Evolutionary conservation across 805 yeast species (phyloP).

Genomic region (Ogataea corticis): DNA sequence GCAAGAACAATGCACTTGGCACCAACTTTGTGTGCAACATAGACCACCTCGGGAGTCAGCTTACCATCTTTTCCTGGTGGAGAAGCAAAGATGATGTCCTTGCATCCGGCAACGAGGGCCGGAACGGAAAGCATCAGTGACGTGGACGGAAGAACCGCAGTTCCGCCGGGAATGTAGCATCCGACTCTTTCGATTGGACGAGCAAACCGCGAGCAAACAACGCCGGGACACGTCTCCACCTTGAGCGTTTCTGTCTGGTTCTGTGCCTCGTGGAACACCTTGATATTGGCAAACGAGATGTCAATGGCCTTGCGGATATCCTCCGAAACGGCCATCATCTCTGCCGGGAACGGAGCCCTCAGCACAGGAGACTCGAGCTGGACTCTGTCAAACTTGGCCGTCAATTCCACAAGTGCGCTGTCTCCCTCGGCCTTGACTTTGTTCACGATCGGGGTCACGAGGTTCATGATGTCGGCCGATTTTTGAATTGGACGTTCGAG

Average conservation of each 20-base stretch:
- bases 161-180: constrained; percentile 97
- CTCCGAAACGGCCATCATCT: constrained; percentile 70
- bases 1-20: constrained; percentile 89
- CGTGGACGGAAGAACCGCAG: constrained; percentile 97
- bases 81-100: constrained; percentile 86
- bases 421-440: constrained; percentile 80
- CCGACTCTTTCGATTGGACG: constrained; percentile 95
- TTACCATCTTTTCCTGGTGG: constrained; percentile 95
- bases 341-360: constrained; percentile 82
- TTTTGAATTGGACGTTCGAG: constrained; percentile 94
- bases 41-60: constrained; percentile 94
- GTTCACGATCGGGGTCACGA: constrained; percentile 87
- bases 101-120: constrained; percentile 96
- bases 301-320: constrained; percentile 84
- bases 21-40: constrained; percentile 94
- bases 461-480: constrained; percentile 87
- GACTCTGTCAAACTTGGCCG: constrained; percentile 91
- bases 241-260: constrained; percentile 67
- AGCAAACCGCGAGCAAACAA: constrained; percentile 89
- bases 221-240: constrained; percentile 95
- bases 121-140: constrained; percentile 99
- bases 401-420: constrained; percentile 80
- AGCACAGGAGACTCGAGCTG: constrained; percentile 69
- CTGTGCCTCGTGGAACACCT: constrained; percentile 93
- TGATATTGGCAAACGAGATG: constrained; percentile 83